Conservation (phyloP, 306 rosid species). For the Vachellia collinsii region DNA sequence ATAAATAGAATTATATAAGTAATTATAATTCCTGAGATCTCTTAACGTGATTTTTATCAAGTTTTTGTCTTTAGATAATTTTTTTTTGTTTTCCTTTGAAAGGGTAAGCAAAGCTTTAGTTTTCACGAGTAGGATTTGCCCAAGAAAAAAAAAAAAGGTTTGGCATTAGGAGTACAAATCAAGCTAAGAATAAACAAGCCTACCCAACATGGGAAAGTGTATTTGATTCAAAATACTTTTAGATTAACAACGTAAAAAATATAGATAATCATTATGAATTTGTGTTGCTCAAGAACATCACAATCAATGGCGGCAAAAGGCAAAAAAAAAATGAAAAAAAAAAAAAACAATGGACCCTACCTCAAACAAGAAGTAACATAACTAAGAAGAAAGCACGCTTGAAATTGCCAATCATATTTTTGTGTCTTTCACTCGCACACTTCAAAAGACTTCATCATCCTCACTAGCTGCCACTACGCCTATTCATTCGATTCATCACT, state of each 20-base stretch:
- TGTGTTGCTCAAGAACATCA: not conserved
- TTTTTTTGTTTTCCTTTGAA: not conserved
- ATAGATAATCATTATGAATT: not conserved
- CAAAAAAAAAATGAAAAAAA: not conserved
- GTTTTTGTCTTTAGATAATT: not conserved
- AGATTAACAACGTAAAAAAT: not conserved
- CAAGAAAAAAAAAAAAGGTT: not conserved
- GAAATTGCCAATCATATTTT: not conserved
- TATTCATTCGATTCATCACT: not conserved
- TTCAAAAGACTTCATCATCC: slow-evolving; percentile 38
- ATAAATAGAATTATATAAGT: too few species aligned
- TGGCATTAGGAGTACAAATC: slow-evolving; percentile 44
- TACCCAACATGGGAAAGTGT: slow-evolving; percentile 9
- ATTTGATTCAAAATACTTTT: not conserved
- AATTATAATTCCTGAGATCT: not conserved
- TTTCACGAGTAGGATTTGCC: slow-evolving; percentile 32
- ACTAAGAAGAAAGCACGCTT: slow-evolving; percentile 1
- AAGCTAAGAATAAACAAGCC: slow-evolving; percentile 47
- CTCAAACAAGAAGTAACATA: not conserved
- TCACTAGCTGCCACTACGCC: not conserved
- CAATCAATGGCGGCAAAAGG: not conserved
- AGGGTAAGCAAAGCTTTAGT: slow-evolving; percentile 30
- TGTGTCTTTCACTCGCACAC: not conserved
- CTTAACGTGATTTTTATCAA: not conserved
- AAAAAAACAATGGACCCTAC: not conserved